These are phyloP conservation scores for Datura wrightii DNA, from an alignment of 257 asterid species.

Conservation along the genomic window DNA sequence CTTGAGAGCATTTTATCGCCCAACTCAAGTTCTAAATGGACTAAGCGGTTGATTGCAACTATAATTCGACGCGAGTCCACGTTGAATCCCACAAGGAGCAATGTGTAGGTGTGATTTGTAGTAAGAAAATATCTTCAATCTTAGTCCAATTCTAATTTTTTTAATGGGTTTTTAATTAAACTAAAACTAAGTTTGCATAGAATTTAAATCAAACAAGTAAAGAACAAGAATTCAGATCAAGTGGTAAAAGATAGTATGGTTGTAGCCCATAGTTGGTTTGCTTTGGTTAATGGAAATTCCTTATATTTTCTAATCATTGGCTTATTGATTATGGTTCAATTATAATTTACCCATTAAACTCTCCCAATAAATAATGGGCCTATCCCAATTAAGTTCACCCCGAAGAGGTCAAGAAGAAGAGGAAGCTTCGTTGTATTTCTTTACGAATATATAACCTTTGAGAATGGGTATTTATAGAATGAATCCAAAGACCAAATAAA, in stretches of 20 bases:
- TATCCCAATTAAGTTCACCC: not conserved
- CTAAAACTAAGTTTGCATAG: not conserved
- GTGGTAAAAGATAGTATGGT: not conserved
- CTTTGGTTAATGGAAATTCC: not conserved
- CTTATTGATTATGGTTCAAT: not conserved
- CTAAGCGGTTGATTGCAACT: not conserved
- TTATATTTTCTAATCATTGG: not conserved
- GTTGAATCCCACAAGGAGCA: not conserved
- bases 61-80: not conserved
- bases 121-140: not conserved
- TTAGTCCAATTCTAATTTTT: not conserved
- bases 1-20: not conserved
- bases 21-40: not conserved
- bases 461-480: not conserved
- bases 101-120: not conserved
- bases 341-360: not conserved
- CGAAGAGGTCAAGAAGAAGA: not conserved
- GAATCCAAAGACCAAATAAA: not conserved
- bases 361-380: not conserved
- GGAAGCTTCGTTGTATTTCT: slow-evolving; percentile 2
- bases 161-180: not conserved
- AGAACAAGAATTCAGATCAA: not conserved
- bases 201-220: not conserved
- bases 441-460: not conserved
- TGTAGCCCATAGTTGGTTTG: slow-evolving; percentile 8